Percentiles rank a stretch among this genome's conserved stretches.
Conservation (phyloP, 139 green algal species). For the Chlorella sp. region DNA sequence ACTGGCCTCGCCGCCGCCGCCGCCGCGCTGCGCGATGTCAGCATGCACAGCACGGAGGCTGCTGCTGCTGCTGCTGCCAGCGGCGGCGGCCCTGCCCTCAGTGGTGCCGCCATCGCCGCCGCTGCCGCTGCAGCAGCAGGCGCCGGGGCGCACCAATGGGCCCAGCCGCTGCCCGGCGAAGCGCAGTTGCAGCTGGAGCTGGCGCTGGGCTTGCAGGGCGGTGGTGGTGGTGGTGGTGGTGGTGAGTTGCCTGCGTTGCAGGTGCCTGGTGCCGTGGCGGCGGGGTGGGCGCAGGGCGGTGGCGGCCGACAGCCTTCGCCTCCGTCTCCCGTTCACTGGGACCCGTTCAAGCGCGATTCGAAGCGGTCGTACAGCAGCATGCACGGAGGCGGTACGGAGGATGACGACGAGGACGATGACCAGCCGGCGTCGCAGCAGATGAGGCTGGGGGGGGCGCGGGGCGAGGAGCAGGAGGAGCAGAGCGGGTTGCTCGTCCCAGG, state of each 20-base stretch:
- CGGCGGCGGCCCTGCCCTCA: background rate
- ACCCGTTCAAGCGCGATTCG: background rate
- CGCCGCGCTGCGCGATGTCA: no score
- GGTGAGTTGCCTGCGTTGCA: background rate
- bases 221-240: no score
- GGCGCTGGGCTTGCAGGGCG: no score
- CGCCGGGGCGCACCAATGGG: no score
- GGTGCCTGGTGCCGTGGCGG: background rate
- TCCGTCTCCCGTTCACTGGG: background rate
- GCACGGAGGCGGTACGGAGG: no score
- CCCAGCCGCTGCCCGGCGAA: background rate
- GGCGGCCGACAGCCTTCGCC: background rate
- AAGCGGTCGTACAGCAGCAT: background rate
- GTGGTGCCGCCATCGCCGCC: no score
- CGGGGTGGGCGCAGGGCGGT: background rate
- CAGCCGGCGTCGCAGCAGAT: no score
- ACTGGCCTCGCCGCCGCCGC: background rate
- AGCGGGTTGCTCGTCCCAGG: no score
- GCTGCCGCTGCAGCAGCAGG: background rate
- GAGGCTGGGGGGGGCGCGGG: no score
- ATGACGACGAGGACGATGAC: no score
- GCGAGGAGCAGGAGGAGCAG: no score
- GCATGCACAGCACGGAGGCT: background rate
- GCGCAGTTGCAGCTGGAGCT: background rate
- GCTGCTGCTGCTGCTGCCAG: background rate